phyloP scores from a whole-genome alignment of 805 yeast genomes.

The Brettanomyces bruxellensis region DNA sequence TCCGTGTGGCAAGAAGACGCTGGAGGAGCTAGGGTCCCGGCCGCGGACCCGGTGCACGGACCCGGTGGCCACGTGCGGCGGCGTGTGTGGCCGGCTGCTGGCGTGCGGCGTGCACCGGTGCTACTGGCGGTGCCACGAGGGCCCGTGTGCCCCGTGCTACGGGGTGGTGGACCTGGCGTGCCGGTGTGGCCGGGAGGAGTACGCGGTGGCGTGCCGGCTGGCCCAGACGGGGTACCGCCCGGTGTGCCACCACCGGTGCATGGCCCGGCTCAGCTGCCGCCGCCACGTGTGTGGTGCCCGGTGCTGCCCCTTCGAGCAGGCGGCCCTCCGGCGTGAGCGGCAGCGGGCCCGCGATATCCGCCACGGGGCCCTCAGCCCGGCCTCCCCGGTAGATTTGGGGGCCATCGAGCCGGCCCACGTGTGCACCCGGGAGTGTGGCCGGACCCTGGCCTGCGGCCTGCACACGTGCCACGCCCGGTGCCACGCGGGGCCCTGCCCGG shows the following conservation, averaged over 20 bases:
- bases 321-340: conserved; percentile 50
- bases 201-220: conserved; percentile 55
- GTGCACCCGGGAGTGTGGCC: conserved; percentile 60
- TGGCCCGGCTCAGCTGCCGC: conserved; percentile 67
- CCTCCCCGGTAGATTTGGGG: conserved; percentile 38
- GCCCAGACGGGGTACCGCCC: conserved; percentile 41
- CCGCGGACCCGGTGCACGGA: conserved; percentile 59
- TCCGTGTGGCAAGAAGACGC: conserved; percentile 64
- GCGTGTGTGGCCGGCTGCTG: conserved; percentile 51
- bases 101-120: conserved; percentile 68
- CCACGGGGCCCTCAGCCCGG: conserved; percentile 28
- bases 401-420: conserved; percentile 65
- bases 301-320: conserved; percentile 64
- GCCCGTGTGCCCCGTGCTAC: conserved; percentile 61
- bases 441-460: conserved; percentile 49
- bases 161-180: conserved; percentile 46
- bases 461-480: conserved; percentile 66
- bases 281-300: conserved; percentile 62
- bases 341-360: conserved; percentile 38
- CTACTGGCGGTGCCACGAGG: conserved; percentile 63
- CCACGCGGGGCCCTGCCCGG: conserved; percentile 72
- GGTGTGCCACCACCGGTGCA: conserved; percentile 61
- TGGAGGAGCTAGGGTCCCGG: conserved; percentile 22
- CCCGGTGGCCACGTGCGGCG: conserved; percentile 68
- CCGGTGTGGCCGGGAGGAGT: conserved; percentile 50